phyloP scores from a whole-genome alignment of 202 grass and related monocot species.

The Carex arenaria region DNA sequence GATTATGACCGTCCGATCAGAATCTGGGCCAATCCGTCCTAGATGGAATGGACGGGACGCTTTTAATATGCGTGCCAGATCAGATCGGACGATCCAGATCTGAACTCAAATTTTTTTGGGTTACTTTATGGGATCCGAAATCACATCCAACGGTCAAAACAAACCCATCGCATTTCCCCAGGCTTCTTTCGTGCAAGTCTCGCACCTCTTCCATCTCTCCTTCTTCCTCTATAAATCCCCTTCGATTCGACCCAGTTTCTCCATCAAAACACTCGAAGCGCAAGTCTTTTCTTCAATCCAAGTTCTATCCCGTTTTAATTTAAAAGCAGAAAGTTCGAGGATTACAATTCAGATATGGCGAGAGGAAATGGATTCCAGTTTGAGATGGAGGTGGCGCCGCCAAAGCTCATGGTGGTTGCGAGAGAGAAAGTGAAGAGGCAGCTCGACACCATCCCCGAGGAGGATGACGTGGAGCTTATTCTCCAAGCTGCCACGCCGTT shows the following conservation, averaged over 20 bases:
- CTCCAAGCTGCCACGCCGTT: not conserved
- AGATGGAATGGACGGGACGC: too few species aligned
- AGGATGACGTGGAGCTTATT: not conserved
- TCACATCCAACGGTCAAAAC: not conserved
- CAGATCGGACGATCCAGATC: too few species aligned
- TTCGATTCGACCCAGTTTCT: not conserved
- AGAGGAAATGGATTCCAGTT: slow-evolving; percentile 3
- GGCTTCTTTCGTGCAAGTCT: slow-evolving; percentile 1
- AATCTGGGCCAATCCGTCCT: too few species aligned
- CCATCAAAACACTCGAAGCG: not conserved
- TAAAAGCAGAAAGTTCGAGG: not conserved
- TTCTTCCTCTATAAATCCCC: slow-evolving; percentile 14
- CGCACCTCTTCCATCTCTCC: not conserved
- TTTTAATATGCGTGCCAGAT: too few species aligned
- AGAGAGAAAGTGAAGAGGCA: slow-evolving; percentile 14
- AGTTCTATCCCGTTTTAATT: not conserved
- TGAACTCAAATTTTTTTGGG: too few species aligned
- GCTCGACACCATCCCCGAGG: slow-evolving; percentile 11
- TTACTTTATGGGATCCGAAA: too few species aligned
- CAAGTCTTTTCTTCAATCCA: not conserved
- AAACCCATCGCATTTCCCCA: not conserved
- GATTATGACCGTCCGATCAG: too few species aligned
- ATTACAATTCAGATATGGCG: not conserved
- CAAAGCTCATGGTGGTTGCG: slow-evolving; percentile 8
- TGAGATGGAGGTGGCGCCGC: slow-evolving; percentile 12